Evolutionary conservation across 1,139 yeast genomes (phyloP).

Genomic region (Hyphopichia burtonii): DNA sequence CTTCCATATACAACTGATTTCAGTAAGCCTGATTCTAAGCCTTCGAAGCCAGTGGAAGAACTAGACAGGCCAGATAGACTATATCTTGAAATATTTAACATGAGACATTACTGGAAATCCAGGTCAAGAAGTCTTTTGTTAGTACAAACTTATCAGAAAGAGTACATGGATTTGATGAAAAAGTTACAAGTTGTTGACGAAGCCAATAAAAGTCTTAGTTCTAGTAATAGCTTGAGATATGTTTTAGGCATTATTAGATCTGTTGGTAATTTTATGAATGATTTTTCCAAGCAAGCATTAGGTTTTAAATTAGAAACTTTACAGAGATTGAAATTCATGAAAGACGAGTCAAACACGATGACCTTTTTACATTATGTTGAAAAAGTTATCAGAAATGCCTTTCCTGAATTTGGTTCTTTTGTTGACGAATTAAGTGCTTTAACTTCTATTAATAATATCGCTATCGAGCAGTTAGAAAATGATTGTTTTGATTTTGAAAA

Average conservation of each 20-base stretch:
- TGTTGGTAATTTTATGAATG: conserved; percentile 94
- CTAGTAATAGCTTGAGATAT: conserved; percentile 63
- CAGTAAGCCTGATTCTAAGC: conserved; percentile 31
- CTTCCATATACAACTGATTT: conserved; percentile 69
- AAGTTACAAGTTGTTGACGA: conserved; percentile 67
- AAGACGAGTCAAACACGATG: conserved; percentile 75
- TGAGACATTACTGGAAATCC: conserved; percentile 82
- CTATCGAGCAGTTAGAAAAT: conserved; percentile 70
- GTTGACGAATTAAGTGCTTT: conserved; percentile 73
- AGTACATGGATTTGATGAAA: conserved; percentile 63
- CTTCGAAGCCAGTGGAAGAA: conserved; percentile 58
- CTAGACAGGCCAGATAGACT: conserved; percentile 81
- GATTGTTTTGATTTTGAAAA: conserved; percentile 68
- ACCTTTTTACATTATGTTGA: conserved; percentile 88
- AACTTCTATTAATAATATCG: conserved; percentile 61
- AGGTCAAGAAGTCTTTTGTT: conserved; percentile 77
- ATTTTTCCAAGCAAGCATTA: conserved; percentile 69
- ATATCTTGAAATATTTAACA: conserved; percentile 71
- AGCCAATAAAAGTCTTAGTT: conserved; percentile 60
- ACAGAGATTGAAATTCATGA: conserved; percentile 80
- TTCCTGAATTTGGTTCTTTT: conserved; percentile 75
- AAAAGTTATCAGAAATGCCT: conserved; percentile 68
- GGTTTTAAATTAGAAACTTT: conserved; percentile 85
- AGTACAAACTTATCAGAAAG: conserved; percentile 67
- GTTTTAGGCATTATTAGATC: conserved; percentile 75